Evolutionary conservation across 2,329 filamentous ascomycete species (phyloP).

Genomic region (Cadophora sp.): DNA sequence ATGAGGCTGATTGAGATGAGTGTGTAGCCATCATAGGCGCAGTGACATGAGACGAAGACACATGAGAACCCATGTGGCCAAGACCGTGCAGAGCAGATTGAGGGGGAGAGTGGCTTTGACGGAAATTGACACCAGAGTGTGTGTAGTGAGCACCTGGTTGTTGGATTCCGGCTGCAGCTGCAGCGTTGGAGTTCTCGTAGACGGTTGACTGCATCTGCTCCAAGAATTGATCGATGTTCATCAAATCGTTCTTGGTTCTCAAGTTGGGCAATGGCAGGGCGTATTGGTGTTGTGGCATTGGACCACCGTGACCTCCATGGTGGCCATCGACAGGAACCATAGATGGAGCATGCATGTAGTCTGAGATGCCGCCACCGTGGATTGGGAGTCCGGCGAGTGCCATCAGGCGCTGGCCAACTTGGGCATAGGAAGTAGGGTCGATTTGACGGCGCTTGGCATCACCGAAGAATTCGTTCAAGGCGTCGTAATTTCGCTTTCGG

Average conservation of each 20-base stretch:
- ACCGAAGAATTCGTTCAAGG: conserved; percentile 92
- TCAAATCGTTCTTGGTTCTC: conserved; percentile 89
- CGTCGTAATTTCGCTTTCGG: conserved; percentile 85
- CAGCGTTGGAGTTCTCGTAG: conserved; percentile 88
- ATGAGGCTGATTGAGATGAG: conserved; percentile 55
- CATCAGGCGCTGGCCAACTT: conserved; percentile 88
- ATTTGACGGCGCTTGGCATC: conserved; percentile 91
- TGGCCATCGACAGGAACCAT: conserved; percentile 61
- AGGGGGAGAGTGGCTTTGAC: conserved; percentile 62
- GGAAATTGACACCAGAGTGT: conserved; percentile 59
- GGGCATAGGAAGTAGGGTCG: conserved; percentile 86
- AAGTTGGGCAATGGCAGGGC: conserved; percentile 87
- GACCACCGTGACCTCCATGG: conserved; percentile 54
- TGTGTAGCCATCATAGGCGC: conserved; percentile 67
- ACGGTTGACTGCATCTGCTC: conserved; percentile 96
- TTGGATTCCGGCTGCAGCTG: conserved; percentile 79
- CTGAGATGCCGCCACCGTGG: conserved; percentile 58
- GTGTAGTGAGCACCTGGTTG: conserved; percentile 74
- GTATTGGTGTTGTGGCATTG: conserved; percentile 78
- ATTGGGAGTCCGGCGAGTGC: conserved; percentile 76
- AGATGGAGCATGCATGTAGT: conserved; percentile 62
- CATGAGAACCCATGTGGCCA: conserved; percentile 41
- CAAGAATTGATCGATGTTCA: conserved; percentile 93
- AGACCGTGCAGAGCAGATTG: conserved; percentile 43
- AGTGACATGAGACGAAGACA: conserved; percentile 52